Base-by-base conservation (phyloP, 306 rosid genomes). In the Cicer yamashitae region DNA sequence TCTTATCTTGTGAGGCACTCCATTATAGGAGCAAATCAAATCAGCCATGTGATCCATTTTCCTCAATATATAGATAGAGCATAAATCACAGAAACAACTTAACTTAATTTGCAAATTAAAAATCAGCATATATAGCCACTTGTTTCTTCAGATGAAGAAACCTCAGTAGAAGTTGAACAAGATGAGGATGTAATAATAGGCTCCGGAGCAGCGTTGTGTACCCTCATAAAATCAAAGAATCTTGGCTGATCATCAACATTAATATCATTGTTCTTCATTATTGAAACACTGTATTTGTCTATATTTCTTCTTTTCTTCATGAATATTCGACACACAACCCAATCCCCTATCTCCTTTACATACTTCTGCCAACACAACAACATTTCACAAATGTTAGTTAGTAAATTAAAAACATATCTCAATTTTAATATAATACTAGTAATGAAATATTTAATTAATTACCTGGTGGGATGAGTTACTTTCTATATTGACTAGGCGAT, bases 271-370 rank as follows among this genome's bases (percentile, higher is more conserved):
- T 10, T 22, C 10, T 10, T 65, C 52, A 63, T 44, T 61, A 34
- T 30, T 30, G 34, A 30, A 30, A 30, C 34, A 3, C 0, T 30
- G 34, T 30, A 30, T 3, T 30, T 30, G 5, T 30, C 34, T 30
- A 30, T 8, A 10, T 54, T 48, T 40, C 68, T 82, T 77, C 84
- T 84, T 76, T 88, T 86, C 90, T 85, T 92, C 67, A 22, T 34
- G 74, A 79, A 87, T 47, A 92, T 70, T 45, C 91, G 87, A 71
- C 96, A 92, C 30, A 92, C 78, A 82, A 92, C 89, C 97, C 97
- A 88, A n/a, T 85, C 82, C 58, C 86, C 90, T 59, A 77, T 64
- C 71, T 82, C 86, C 48, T 45, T 70, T 51, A 3, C 37, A 13
- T 53, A 63, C 38, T 57, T 77, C 89, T 83, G 87, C 80, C 34